Base-by-base conservation (phyloP, 2,329 filamentous ascomycete genomes). In the Ustulina deusta region DNA sequence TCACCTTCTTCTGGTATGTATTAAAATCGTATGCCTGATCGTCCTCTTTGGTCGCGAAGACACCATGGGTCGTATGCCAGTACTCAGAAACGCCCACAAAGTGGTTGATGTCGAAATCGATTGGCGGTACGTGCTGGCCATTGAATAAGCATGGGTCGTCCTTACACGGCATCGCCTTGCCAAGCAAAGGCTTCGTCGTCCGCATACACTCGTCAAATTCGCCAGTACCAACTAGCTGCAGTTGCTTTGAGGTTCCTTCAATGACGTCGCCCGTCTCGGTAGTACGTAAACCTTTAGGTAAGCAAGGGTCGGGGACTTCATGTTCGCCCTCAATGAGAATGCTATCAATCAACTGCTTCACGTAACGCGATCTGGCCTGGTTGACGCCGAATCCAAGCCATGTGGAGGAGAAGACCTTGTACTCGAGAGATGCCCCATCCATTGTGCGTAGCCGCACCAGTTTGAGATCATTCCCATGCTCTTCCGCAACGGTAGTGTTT, bases 301-400 rank as follows among this genome's bases (percentile, higher is more conserved):
- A 83, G 80, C 96, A 99, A 1, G 97, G 96, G 78, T 99, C 97
- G 0, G 93, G 93, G 0, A 97, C 82, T 74, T 97, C 93, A 32
- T 83, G 81, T 6, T 85, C 82, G 5, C 85, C 84, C 4, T 83
- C 81, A 10, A 85, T 84, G n/a, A 82, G 83, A 70, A 90, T 91
- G 1, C 89, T 85, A 38, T 92, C 88, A 63, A 91, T 79, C n/a
- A 99, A 81, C 3, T 87, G 84, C 68, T 94, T 85, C n/a, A 98
- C 84, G 75, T 97, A 99, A 64, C 94, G 87, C 73, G 91, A 86
- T 54, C 96, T 89, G 4, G 97, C 96, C 81, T 97, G 91, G 72
- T 97, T 96, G 34, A 97, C 95, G n/a, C 96, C 96, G 77, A 97
- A 99, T 0, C 95, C 95, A 6, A 99, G 85, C 96, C 96, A 99